Evolutionary conservation across 2,329 filamentous ascomycete genomes (phyloP).

Genomic region (Lomentospora prolificans): DNA sequence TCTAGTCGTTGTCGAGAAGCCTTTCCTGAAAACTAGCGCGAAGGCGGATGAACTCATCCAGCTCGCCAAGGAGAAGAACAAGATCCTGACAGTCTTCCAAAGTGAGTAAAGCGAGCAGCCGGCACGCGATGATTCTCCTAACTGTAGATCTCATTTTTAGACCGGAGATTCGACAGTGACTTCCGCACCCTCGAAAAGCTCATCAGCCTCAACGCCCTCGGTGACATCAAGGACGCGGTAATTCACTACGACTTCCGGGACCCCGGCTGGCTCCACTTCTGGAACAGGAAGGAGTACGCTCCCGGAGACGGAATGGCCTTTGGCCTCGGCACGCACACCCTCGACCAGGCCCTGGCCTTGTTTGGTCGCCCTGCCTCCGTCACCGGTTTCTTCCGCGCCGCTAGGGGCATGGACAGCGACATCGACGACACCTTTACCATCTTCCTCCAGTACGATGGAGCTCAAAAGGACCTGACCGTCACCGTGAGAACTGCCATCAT

Average conservation of each 20-base stretch:
- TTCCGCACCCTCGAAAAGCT: slow-evolving; percentile 51
- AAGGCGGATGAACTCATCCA: slow-evolving; percentile 46
- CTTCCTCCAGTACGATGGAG: slow-evolving; percentile 43
- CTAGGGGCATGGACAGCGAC: slow-evolving; percentile 31
- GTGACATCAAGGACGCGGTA: slow-evolving; percentile 54
- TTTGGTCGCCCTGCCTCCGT: slow-evolving; percentile 49
- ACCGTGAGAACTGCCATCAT: slow-evolving; percentile 52
- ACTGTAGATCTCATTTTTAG: not conserved
- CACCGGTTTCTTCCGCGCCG: slow-evolving; percentile 46
- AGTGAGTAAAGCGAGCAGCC: too few relatives aligned
- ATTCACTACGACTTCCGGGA: slow-evolving; percentile 52
- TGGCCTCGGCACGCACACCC: slow-evolving; percentile 42
- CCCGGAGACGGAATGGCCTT: slow-evolving; percentile 31
- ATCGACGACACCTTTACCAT: slow-evolving; percentile 44
- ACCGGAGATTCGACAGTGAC: slow-evolving; percentile 38
- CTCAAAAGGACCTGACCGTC: slow-evolving; percentile 37
- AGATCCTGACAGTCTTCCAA: slow-evolving; percentile 42
- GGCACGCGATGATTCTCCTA: too few relatives aligned
- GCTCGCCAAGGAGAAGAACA: slow-evolving; percentile 34
- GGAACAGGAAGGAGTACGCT: slow-evolving; percentile 21
- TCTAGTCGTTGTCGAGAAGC: slow-evolving; percentile 54
- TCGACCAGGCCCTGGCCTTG: slow-evolving; percentile 49
- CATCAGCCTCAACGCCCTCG: slow-evolving; percentile 41
- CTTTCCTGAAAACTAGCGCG: slow-evolving; percentile 48
- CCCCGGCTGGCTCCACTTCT: slow-evolving; percentile 25